Evolutionary conservation across 2,329 filamentous ascomycete genomes (phyloP), one percentile per base, ranked within the genome.

Genomic region (Camillea tinctor): DNA sequence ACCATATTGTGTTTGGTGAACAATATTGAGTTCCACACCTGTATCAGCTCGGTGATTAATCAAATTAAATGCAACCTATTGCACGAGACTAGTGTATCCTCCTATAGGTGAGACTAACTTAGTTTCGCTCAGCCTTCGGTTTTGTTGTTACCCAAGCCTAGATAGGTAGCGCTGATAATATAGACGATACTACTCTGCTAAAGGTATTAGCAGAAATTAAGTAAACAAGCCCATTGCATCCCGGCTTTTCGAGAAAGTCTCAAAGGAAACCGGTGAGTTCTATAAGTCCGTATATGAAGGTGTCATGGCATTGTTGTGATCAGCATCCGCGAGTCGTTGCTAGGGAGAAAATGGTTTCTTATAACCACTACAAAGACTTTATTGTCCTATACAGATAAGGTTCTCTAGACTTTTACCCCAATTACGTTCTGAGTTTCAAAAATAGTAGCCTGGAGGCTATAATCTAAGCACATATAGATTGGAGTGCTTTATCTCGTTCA

Each of bases 401-500:
- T 64, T 24, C 20, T 40, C 19, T 64, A 60, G 60, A 22, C 20
- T 4, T 21, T 9, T 15, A 54, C 62, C 20, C 56, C 58, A 2
- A 13, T 51, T 8, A 62, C 60, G 1, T 64, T 62, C 20, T 24
- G 60, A 23, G 58, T 60, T 15, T 56, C 58, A 4, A 62, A 60
- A 13, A 36, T 11, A 11, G 26, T 64, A n/a, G 19, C 48, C 4
- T 56, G 58, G 53, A 59, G 53, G 24, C 36, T 64, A 20, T 52
- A 49, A 5, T 26, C 60, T 4, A 30, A 49, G 30, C 60, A 64
- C 21, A 50, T 62, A 7, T 62, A 57, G 55, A 62, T 60, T 11
- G 57, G 60, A 20, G 17, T 15, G 11, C 13, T n/a, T 44, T 44
- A 15, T 7, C 17, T 44, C 36, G 54, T 64, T 17, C 59, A 64